Evolutionary conservation across 768 basidiomycete genomes (phyloP).

Genomic region (Neoboletus subvelutipes): DNA sequence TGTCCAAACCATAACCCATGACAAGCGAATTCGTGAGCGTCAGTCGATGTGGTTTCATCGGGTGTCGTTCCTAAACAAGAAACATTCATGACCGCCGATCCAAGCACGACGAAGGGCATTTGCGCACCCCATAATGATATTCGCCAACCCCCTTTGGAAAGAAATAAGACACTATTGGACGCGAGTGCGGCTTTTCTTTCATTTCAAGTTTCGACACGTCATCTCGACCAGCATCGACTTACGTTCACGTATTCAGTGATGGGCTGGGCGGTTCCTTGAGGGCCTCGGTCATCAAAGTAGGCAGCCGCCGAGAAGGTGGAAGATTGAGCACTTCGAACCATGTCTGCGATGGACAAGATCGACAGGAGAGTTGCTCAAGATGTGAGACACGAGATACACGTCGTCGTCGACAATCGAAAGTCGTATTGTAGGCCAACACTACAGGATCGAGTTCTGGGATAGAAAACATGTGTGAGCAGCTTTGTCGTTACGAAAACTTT

Average conservation of each 20-base stretch:
- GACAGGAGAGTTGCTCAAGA: background rate
- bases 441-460: background rate
- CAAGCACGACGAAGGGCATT: background rate
- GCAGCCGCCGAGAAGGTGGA: slow-evolving; percentile 69
- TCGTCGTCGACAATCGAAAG: background rate
- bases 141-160: slow-evolving; percentile 92
- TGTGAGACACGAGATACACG: background rate
- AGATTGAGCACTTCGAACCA: slow-evolving; percentile 40
- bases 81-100: slow-evolving; percentile 4
- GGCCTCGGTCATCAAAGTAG: slow-evolving; percentile 76
- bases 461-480: too few relatives aligned
- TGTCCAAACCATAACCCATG: slow-evolving; percentile 93
- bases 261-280: slow-evolving; percentile 69
- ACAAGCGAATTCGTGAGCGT: slow-evolving; percentile 95
- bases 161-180: slow-evolving; percentile 94
- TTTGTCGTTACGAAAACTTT: too few relatives aligned
- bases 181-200: slow-evolving; percentile 33
- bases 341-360: slow-evolving; percentile 2
- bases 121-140: slow-evolving; percentile 91
- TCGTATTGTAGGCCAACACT: background rate
- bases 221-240: slow-evolving; percentile 28
- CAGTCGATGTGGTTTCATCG: slow-evolving; percentile 98
- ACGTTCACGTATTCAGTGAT: slow-evolving; percentile 80
- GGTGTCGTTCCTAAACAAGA: slow-evolving; percentile 80
- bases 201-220: slow-evolving; percentile 14